Evolutionary conservation across 257 asterid species (phyloP), one percentile per base, ranked within the genome.

Genomic region (Jacaranda mimosifolia): DNA sequence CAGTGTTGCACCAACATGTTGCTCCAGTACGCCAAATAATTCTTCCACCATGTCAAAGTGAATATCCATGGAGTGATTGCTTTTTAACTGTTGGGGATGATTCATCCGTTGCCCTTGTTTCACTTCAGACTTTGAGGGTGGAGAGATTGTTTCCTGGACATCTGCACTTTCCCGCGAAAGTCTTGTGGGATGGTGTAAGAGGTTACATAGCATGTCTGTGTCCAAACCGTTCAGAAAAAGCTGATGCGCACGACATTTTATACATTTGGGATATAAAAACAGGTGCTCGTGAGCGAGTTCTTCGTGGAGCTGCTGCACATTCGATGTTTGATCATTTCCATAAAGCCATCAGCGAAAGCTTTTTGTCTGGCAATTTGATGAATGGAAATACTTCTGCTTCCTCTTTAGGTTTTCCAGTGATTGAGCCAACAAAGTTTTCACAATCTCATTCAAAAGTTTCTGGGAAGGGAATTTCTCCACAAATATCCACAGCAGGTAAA

Each of bases 71-170:
- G 99, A 89, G 84, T 78, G 91, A 95, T 84, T 93, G 98, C 77
- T 91, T 95, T 85, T 81, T 95, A 70, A 89, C 97, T 46, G 96
- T 93, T 36, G 96, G 94, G 45, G 97, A 90, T 75, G 99, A 95
- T 80, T 89, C 85, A 45, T 90, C 91, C 19, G 83, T 93, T 21
- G 79, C 94, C 83, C 97, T 95, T 83, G 85, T 86, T 83, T 95
- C 99, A 43, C 91, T 95, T 85, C 93, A 86, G 56, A 87, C 98
- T 70, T 81, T 90, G 85, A 88, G 85, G 82, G 97, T 90, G 78
- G 99, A 95, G 87, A 91, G 99, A 77, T 86, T 93, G 85, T 93
- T 95, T 83, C 94, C 99, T 63, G 99, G 97, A 63, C 99, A 93
- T 68, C 83, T 88, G 68, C 81, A 88, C 82, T 87, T 84, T 87